These are phyloP conservation scores for Globisporangium radiosum DNA, from an alignment of 352 stramenopile genomes.

Conservation along the genomic window DNA sequence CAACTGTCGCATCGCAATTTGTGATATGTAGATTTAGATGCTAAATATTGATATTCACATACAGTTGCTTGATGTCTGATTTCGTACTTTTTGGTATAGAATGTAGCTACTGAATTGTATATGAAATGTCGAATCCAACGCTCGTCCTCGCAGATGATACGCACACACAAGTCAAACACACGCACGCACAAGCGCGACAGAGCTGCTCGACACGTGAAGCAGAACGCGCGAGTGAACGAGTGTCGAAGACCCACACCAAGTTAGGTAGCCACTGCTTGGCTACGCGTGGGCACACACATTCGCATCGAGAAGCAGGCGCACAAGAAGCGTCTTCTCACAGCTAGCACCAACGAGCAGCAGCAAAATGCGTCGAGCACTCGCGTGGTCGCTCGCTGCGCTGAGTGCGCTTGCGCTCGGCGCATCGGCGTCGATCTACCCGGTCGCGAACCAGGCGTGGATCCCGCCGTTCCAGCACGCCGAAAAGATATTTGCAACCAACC, in stretches of 20 bases:
- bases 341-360: not conserved
- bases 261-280: no score
- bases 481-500: conserved; percentile 78
- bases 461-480: conserved; percentile 78
- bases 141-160: no score
- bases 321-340: not conserved
- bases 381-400: not conserved
- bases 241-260: not conserved
- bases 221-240: not conserved
- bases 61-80: no score
- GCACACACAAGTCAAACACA: no score
- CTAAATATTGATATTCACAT: no score
- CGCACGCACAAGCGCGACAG: no score
- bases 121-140: no score
- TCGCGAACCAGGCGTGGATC: conserved; percentile 68
- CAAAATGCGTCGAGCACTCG: not conserved
- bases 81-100: no score
- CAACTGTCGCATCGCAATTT: conserved; percentile 24
- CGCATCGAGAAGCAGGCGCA: not conserved
- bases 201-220: no score
- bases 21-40: no score
- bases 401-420: not conserved
- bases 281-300: not conserved
- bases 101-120: no score
- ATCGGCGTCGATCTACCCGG: conserved; percentile 57